phyloP scores from a whole-genome alignment of 768 basidiomycete species.

The Tricholoma matsutake region DNA sequence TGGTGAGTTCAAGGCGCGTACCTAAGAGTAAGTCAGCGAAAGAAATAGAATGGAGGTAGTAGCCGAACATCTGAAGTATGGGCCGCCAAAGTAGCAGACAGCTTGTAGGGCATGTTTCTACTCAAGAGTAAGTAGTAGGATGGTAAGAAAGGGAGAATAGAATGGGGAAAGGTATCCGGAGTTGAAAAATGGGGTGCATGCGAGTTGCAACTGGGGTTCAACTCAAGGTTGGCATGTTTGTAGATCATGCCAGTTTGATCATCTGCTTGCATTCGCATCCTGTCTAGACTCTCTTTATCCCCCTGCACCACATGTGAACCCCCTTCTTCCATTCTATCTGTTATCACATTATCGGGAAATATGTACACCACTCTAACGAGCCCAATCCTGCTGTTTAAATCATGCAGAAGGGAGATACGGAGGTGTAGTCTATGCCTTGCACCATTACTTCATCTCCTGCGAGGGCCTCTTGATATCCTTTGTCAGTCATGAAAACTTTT shows the following conservation, averaged over 20 bases:
- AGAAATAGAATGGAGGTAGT: conserved; percentile 8
- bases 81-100: conserved; percentile 67
- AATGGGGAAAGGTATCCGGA: conserved; percentile 20
- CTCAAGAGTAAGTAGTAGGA: neutral
- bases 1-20: conserved; percentile 78
- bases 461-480: conserved; percentile 54
- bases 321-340: neutral
- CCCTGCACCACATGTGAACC: neutral
- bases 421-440: conserved; percentile 85
- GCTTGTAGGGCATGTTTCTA: conserved; percentile 62
- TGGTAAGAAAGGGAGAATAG: conserved; percentile 5
- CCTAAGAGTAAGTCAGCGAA: conserved; percentile 45
- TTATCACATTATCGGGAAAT: conserved; percentile 7
- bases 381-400: conserved; percentile 55
- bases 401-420: conserved; percentile 77
- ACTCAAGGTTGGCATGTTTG: neutral
- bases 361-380: conserved; percentile 89
- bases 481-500: conserved; percentile 38
- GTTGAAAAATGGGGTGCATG: conserved; percentile 23
- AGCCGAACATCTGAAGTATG: conserved; percentile 74
- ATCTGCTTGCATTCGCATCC: neutral
- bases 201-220: conserved; percentile 2
- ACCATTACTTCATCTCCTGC: conserved; percentile 90
- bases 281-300: neutral
- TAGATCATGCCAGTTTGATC: neutral